Evolutionary conservation across 352 stramenopile species (phyloP), one percentile per base, ranked within the genome.

Genomic region (Pythium coloratum): DNA sequence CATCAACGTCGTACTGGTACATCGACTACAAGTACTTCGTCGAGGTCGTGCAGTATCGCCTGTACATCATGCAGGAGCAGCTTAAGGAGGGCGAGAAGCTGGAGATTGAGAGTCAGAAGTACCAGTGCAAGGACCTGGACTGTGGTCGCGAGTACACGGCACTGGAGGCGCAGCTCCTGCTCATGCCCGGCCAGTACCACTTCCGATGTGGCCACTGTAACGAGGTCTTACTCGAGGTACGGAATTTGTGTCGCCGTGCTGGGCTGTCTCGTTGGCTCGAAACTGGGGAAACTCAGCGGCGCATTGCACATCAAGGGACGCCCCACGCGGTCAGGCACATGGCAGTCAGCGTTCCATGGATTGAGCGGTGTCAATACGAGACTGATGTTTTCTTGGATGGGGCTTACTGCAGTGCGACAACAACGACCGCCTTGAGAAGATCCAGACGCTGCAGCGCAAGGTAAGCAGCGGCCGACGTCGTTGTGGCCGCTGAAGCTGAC

Each of bases 11-110:
- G 57, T 96, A 96, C 70, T 96, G 88, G 88, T 95, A 96, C 76
- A 96, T 96, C 76, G 88, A 96, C 79, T 96, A 95, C 83, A 96
- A 96, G 71, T 94, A 96, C 72, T 95, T 96, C 75, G 86, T 94
- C 50, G 87, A 96, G 64, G 87, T 96, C 61, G 86, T 96, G 62
- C 85, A 92, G 68, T 96, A 91, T 63, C 86, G 88, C 12, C 75
- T 96, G 20, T 96, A 94, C 71, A 60, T 95, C 46, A 96, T 96
- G 80, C 82, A 92, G 62, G 85, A 95, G 62, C 82, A 94, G 44
- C 66, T 96, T 1, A 95, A 94, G 64, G 87, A 95, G 65, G 88
- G 72, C 62, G 88, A 96, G 65, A 86, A 94, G 64, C 64, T 94
- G 1, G 88, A 96, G 64, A 93, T 96, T 57, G 88, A 95, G 71